These are phyloP conservation scores for Eustoma russellianum DNA, from an alignment of 257 asterid genomes.

Conservation along the genomic window DNA sequence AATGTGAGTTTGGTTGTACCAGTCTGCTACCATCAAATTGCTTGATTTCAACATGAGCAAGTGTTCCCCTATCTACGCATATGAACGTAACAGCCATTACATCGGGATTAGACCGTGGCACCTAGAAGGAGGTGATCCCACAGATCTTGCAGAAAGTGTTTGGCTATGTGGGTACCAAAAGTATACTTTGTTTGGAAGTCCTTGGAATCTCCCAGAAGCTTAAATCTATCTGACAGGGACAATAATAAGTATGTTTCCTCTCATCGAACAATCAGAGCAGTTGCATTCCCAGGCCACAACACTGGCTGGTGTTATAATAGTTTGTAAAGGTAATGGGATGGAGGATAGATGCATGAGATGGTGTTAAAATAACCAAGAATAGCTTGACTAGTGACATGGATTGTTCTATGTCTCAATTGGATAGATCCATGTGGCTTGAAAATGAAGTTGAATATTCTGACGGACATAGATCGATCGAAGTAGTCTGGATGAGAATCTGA, in stretches of 20 bases:
- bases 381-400: too few species aligned
- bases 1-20: conserved; percentile 29
- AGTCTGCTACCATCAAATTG: conserved; percentile 66
- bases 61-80: conserved; percentile 61
- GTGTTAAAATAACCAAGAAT: too few species aligned
- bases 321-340: too few species aligned
- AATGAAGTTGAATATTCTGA: too few species aligned
- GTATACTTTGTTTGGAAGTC: conserved; percentile 60
- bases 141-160: conserved; percentile 73
- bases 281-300: conserved; percentile 64
- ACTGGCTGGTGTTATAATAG: conserved; percentile 46
- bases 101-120: conserved; percentile 77
- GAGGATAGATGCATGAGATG: too few species aligned
- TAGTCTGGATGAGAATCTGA: too few species aligned
- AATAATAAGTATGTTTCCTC: conserved; percentile 56
- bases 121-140: conserved; percentile 74
- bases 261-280: conserved; percentile 77
- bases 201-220: conserved; percentile 51
- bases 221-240: conserved; percentile 56
- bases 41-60: conserved; percentile 55
- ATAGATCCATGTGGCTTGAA: too few species aligned
- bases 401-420: too few species aligned
- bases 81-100: conserved; percentile 41
- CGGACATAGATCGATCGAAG: too few species aligned
- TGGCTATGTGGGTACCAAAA: conserved; percentile 69